A percentile compares a stretch with the other conserved stretches of the same genome.
phyloP scores from a whole-genome alignment of 2,329 filamentous ascomycete genomes.

The Thermothelomyces thermophilus region DNA sequence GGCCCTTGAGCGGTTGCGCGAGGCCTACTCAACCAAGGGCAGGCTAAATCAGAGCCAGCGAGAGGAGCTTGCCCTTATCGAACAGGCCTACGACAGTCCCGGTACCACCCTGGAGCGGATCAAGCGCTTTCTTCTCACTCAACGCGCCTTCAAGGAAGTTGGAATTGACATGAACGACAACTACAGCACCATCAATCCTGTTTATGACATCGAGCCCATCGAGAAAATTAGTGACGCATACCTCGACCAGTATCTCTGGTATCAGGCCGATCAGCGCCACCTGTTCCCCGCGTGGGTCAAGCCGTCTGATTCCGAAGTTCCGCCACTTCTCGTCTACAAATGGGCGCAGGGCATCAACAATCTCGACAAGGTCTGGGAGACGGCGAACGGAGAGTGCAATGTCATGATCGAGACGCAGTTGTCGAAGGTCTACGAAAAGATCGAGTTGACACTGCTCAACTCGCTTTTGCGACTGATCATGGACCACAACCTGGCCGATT shows the following conservation, averaged over 20 bases:
- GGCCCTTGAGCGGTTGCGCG: conserved; percentile 83
- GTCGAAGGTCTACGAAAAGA: conserved; percentile 99
- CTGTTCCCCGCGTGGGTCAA: conserved; percentile 99
- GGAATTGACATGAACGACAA: conserved; percentile 99
- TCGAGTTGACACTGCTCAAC: conserved; percentile 92
- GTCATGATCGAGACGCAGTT: conserved; percentile 98
- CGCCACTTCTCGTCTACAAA: conserved; percentile 90
- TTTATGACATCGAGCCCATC: conserved; percentile 97
- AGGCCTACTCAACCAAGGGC: conserved; percentile 97
- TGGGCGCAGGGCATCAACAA: conserved; percentile 99
- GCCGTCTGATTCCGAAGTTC: conserved; percentile 95
- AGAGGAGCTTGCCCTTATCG: conserved; percentile 92
- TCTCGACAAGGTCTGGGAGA: conserved; percentile 89
- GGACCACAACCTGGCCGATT: conserved; percentile 98
- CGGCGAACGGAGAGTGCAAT: conserved; percentile 89
- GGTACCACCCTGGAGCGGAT: conserved; percentile 93
- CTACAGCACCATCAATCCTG: conserved; percentile 97
- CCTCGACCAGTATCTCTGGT: conserved; percentile 97
- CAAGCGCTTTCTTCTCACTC: conserved; percentile 94
- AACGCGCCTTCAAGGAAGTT: conserved; percentile 97
- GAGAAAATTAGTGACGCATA: conserved; percentile 99
- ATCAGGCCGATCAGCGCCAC: conserved; percentile 94
- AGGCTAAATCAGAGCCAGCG: conserved; percentile 94
- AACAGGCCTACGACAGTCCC: conserved; percentile 96
- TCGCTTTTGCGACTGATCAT: conserved; percentile 89